These are phyloP conservation scores for Hibiscus trionum DNA, from an alignment of 345 rosid genomes.

Conservation along the genomic window DNA sequence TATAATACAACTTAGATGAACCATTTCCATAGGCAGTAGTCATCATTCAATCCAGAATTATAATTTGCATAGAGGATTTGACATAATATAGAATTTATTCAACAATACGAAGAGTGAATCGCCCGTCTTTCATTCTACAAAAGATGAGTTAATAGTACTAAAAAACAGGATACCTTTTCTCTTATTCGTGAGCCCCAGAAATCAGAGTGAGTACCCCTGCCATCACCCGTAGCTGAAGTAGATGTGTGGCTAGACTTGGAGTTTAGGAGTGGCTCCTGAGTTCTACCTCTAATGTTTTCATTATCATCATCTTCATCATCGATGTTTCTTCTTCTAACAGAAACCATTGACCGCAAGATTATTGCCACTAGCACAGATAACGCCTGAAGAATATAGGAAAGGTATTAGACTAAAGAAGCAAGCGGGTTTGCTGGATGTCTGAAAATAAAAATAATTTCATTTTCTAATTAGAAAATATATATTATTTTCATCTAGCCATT, in stretches of 20 bases:
- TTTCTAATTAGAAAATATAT: neutral
- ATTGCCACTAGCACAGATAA: slow-evolving; percentile 60
- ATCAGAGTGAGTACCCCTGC: slow-evolving; percentile 37
- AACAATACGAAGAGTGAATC: neutral
- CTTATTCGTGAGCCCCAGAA: slow-evolving; percentile 67
- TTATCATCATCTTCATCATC: slow-evolving; percentile 47
- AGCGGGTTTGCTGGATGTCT: neutral
- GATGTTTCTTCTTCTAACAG: slow-evolving; percentile 33
- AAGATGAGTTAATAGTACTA: neutral
- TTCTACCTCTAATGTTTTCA: slow-evolving; percentile 48
- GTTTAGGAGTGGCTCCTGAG: slow-evolving; percentile 68
- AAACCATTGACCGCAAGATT: slow-evolving; percentile 62
- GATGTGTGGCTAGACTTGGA: slow-evolving; percentile 48
- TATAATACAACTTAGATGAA: neutral
- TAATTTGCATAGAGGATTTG: neutral
- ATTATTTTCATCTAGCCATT: neutral
- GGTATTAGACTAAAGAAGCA: slow-evolving; percentile 3
- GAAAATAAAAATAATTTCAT: neutral
- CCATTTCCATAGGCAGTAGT: neutral
- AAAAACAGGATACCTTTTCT: slow-evolving; percentile 54
- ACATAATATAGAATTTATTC: neutral
- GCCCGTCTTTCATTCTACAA: neutral
- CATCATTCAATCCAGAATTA: neutral
- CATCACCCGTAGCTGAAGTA: slow-evolving; percentile 37
- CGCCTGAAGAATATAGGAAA: slow-evolving; percentile 35